Conservation (phyloP, 2,329 filamentous ascomycete genomes). For the Penicillium sp. region DNA sequence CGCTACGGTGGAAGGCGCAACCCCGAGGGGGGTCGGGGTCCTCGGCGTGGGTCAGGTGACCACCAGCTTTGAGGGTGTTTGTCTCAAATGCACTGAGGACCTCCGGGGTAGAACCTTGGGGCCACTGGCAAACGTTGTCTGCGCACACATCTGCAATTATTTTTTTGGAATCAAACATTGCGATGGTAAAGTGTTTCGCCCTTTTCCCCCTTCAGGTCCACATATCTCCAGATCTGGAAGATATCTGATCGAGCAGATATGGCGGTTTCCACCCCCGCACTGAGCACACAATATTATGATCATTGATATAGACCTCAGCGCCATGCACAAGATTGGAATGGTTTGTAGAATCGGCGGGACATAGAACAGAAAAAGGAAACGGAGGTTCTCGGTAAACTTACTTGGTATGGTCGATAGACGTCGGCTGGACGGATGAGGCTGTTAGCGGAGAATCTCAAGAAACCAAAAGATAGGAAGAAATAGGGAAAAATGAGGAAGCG, state of each 20-base stretch:
- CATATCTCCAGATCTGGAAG: constrained; percentile 1
- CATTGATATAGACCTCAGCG: constrained; percentile 6
- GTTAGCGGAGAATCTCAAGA: constrained; percentile 11
- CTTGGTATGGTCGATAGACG: constrained; percentile 49
- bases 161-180: neutral
- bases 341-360: constrained; percentile 1
- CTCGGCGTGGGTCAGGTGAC: constrained; percentile 23
- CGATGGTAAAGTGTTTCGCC: neutral
- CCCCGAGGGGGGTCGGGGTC: constrained; percentile 5
- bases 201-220: neutral
- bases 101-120: constrained; percentile 10
- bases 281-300: constrained; percentile 19
- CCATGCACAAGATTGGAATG: neutral
- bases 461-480: constrained; percentile 11
- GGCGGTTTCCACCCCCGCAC: constrained; percentile 22
- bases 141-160: neutral
- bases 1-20: constrained; percentile 3
- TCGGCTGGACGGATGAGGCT: constrained; percentile 35
- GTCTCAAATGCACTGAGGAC: constrained; percentile 17
- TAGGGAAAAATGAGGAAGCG: constrained; percentile 9
- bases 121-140: constrained; percentile 2
- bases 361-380: constrained; percentile 5
- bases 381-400: constrained; percentile 32
- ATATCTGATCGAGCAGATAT: constrained; percentile 10
- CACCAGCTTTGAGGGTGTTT: constrained; percentile 9